These are phyloP conservation scores for Agaricales sp. DNA, from an alignment of 1,284 basidiomycete genomes.

Conservation along the genomic window DNA sequence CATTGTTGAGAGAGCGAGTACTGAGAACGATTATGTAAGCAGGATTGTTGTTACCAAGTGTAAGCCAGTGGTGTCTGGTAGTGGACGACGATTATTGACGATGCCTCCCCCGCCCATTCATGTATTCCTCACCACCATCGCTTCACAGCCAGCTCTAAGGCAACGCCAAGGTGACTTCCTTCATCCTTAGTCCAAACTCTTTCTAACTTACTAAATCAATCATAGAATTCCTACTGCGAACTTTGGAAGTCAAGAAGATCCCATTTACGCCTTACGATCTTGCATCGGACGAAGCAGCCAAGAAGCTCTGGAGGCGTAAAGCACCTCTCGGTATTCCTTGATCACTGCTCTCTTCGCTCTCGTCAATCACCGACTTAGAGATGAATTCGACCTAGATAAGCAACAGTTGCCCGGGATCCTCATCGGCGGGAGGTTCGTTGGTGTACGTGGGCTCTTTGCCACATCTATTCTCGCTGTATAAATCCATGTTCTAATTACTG, in stretches of 20 bases:
- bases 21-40: slow-evolving; percentile 2
- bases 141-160: slow-evolving; percentile 63
- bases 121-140: slow-evolving; percentile 77
- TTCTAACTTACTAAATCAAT: slow-evolving; percentile 1
- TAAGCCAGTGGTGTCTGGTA: slow-evolving; percentile 1
- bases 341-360: neutral
- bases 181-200: too few species aligned
- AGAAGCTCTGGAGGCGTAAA: slow-evolving; percentile 69
- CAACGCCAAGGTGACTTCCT: slow-evolving; percentile 52
- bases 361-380: neutral
- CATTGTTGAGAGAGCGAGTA: too few species aligned
- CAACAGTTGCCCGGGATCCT: slow-evolving; percentile 74
- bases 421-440: slow-evolving; percentile 55
- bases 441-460: too few species aligned
- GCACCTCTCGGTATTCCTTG: slow-evolving; percentile 47
- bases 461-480: slow-evolving; percentile 24
- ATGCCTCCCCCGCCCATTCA: slow-evolving; percentile 75
- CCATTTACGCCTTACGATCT: slow-evolving; percentile 71
- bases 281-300: slow-evolving; percentile 72
- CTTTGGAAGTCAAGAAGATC: slow-evolving; percentile 75
- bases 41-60: too few species aligned
- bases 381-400: slow-evolving; percentile 38
- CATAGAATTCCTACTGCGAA: slow-evolving; percentile 63
- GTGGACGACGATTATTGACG: slow-evolving; percentile 8
- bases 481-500: slow-evolving; percentile 11